Conservation (phyloP, 441 rosid genomes). For the Populus hybrid region DNA sequence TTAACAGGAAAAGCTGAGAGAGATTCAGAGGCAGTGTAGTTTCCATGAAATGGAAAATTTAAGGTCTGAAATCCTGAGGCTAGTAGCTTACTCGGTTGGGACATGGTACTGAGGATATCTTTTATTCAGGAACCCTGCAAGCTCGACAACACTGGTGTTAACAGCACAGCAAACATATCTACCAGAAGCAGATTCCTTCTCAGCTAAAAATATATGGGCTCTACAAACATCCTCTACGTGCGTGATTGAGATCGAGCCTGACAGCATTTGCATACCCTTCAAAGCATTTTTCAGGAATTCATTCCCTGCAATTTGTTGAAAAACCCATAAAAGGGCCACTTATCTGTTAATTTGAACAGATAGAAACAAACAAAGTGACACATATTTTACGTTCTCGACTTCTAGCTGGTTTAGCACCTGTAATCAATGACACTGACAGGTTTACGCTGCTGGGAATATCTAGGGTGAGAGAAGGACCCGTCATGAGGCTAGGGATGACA, state of each 20-base stretch:
- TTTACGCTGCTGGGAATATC: slow-evolving; percentile 54
- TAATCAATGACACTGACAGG: slow-evolving; percentile 54
- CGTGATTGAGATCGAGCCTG: slow-evolving; percentile 71
- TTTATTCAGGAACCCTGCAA: slow-evolving; percentile 53
- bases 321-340: not conserved
- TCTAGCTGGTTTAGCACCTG: slow-evolving; percentile 35
- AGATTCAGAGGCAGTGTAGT: not conserved
- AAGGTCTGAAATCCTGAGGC: too few species aligned
- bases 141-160: slow-evolving; percentile 63
- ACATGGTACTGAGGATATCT: slow-evolving; percentile 60
- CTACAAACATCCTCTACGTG: slow-evolving; percentile 79
- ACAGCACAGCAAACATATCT: slow-evolving; percentile 69
- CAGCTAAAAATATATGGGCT: slow-evolving; percentile 77
- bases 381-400: not conserved
- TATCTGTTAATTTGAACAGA: not conserved
- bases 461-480: slow-evolving; percentile 57
- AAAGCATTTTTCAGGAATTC: slow-evolving; percentile 49
- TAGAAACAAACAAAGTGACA: not conserved
- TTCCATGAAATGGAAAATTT: not conserved
- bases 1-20: not conserved
- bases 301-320: slow-evolving; percentile 42
- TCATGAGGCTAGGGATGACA: slow-evolving; percentile 62
- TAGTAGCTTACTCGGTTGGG: slow-evolving; percentile 57
- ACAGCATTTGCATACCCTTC: slow-evolving; percentile 80
- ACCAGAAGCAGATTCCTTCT: slow-evolving; percentile 76